Conservation (phyloP, 1,139 yeast genomes). For the Candida anutae region DNA sequence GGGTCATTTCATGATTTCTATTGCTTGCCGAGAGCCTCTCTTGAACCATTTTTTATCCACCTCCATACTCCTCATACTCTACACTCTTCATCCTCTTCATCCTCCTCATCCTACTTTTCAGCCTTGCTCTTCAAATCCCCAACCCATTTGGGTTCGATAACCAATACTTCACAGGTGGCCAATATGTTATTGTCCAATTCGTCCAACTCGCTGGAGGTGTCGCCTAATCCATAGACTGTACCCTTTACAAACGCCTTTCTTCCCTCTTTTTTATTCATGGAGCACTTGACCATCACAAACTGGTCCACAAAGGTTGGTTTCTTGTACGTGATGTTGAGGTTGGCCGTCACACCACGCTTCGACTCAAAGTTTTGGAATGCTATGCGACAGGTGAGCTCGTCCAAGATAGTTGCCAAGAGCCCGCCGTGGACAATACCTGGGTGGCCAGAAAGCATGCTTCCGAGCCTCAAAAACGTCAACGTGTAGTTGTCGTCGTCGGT, state of each 20-base stretch:
- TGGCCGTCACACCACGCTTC: slow-evolving; percentile 39
- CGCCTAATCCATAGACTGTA: slow-evolving; percentile 18
- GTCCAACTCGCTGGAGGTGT: slow-evolving; percentile 8
- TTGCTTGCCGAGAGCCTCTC: too few relatives aligned
- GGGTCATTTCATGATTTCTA: too few relatives aligned
- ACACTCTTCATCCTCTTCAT: too few relatives aligned
- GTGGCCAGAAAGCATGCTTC: slow-evolving; percentile 42
- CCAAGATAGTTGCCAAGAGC: slow-evolving; percentile 44
- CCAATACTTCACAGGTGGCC: slow-evolving; percentile 35
- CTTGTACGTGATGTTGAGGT: slow-evolving; percentile 34
- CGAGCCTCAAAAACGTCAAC: slow-evolving; percentile 39
- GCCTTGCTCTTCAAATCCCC: slow-evolving; percentile 16
- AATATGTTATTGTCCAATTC: slow-evolving; percentile 20
- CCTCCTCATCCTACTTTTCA: not conserved
- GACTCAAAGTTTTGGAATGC: slow-evolving; percentile 42
- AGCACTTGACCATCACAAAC: slow-evolving; percentile 30
- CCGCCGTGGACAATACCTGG: slow-evolving; percentile 51
- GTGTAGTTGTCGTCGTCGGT: slow-evolving; percentile 17
- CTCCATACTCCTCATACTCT: too few relatives aligned
- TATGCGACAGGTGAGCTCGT: slow-evolving; percentile 46
- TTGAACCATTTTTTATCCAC: too few relatives aligned
- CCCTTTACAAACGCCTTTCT: slow-evolving; percentile 41
- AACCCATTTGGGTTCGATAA: slow-evolving; percentile 43
- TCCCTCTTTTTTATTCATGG: slow-evolving; percentile 24
- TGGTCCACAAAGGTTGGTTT: slow-evolving; percentile 30